Evolutionary conservation across 1,139 yeast genomes (phyloP), one percentile per base, ranked within the genome.

Genomic region (Zygosaccharomyces sapae): DNA sequence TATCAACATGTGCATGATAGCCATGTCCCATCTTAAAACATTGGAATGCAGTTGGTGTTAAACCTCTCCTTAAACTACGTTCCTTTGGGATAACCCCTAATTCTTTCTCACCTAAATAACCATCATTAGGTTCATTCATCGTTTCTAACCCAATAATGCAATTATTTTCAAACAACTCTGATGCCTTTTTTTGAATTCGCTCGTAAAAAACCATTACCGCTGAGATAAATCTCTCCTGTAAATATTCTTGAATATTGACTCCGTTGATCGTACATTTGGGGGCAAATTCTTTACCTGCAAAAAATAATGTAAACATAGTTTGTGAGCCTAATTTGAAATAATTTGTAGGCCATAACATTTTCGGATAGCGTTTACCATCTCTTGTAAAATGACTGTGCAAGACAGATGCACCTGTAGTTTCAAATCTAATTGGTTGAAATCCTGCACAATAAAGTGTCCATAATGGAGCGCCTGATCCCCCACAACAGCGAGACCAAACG

Each of bases 371-470:
- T 4, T 55, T 57, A 49, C 50, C 9, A 44, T 51, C 61, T 41
- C 64, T 63, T 4, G 59, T 58, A 55, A 69, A 75, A 18, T 66
- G 56, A 56, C 83, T 81, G 58, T 86, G 95, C n/a, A 86, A 61
- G 10, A 86, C 68, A 0, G 95, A 88, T 1, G 95, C 94, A 52
- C 83, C 84, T 0, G 90, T 84, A 1, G 54, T 71, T 0, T 74
- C 66, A 59, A 90, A 86, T n/a, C 77, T 67, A 20, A 66, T 70
- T 0, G 97, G 97, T 46, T 90, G 80, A 45, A 90, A 70, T 0
- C 97, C 97, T 2, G 94, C 95, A n/a, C 95, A 94, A 59, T 86
- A 83, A n/a, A 88, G 68, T 0, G 97, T 89, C 97, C 97, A 90
- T 66, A 87, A 59, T 0, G 97, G 97, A 4, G 97, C 96, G 16